Evolutionary conservation across 495 filamentous ascomycete genomes (phyloP).

Genomic region (Penicillium samsonianum): DNA sequence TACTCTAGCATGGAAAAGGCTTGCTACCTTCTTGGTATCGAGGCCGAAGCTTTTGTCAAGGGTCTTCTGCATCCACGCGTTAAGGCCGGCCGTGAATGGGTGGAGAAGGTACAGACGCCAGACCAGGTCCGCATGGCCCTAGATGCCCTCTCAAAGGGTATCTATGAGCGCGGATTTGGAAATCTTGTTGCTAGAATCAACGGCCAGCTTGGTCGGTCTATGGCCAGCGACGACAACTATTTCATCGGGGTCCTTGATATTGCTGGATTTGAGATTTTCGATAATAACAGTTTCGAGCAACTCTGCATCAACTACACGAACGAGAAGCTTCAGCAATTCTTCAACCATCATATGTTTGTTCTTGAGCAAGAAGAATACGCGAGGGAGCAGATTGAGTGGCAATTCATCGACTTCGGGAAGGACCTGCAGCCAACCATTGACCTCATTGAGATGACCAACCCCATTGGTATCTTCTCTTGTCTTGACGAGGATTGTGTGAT

Average conservation of each 20-base stretch:
- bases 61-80: conserved; percentile 89
- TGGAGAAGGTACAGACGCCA: conserved; percentile 95
- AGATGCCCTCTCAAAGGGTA: conserved; percentile 92
- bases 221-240: conserved; percentile 79
- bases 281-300: conserved; percentile 98
- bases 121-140: conserved; percentile 90
- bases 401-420: conserved; percentile 98
- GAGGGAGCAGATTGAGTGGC: conserved; percentile 97
- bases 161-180: conserved; percentile 95
- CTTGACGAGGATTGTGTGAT: conserved; percentile 98
- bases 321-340: conserved; percentile 98
- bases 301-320: conserved; percentile 99
- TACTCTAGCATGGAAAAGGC: conserved; percentile 71
- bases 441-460: conserved; percentile 92
- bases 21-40: conserved; percentile 82
- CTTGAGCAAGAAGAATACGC: conserved; percentile 99
- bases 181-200: conserved; percentile 93
- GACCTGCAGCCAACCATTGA: conserved; percentile 98
- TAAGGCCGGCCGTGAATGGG: conserved; percentile 95
- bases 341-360: conserved; percentile 99
- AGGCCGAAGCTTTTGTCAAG: conserved; percentile 78
- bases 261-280: conserved; percentile 98
- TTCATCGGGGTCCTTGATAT: conserved; percentile 99
- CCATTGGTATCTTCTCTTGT: conserved; percentile 98
- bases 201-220: conserved; percentile 78